Base-by-base conservation (phyloP, 441 rosid species). In the Iberis amara region DNA sequence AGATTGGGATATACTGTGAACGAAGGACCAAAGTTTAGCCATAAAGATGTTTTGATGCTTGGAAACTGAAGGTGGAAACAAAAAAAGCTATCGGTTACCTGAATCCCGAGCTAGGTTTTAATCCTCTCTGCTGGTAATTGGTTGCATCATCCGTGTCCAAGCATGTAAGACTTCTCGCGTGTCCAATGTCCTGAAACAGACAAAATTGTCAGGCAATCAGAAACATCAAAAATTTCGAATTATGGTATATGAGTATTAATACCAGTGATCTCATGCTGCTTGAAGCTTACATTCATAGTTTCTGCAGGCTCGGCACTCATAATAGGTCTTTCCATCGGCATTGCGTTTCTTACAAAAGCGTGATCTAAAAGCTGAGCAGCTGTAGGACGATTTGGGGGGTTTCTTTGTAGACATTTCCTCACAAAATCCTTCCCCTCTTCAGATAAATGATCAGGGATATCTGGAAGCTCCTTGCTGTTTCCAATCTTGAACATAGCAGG, bases 401-500 rank as follows among this genome's bases (percentile, higher is more conserved):
- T 80, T 61, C 96, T 76, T 66, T 85, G 97, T 55, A 89, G 55
- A 60, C 97, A 94, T 52, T 68, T 73, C 68, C 77, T 77, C 52
- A 94, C 85, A 69, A 94, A 94, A 61, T 94, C 85, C 71, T 85
- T 94, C 13, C 95, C 99, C 0, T 86, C 92, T 8, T 80, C 89
- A 13, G 99, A 89, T 55, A 94, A 82, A 73, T 71, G 71, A 70
- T 80, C 90, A 13, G 99, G 99, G 68, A 94, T 82, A 30, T 77
- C 79, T 26, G 99, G 99, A 62, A 86, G 97, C 66, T 89, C 99
- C 75, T 89, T 94, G 67, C 97, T 89, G 72, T 86, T 89, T 61
- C 99, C 97, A 51, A 94, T 89, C 81, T 94, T 94, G 73, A 94
- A 94, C 92, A 94, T 75, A 54, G 99, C 99, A 68, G 82, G 77